Evolutionary conservation across 2,329 filamentous ascomycete genomes (phyloP).

Genomic region (Nothophaeocryptopus gaeumannii): DNA sequence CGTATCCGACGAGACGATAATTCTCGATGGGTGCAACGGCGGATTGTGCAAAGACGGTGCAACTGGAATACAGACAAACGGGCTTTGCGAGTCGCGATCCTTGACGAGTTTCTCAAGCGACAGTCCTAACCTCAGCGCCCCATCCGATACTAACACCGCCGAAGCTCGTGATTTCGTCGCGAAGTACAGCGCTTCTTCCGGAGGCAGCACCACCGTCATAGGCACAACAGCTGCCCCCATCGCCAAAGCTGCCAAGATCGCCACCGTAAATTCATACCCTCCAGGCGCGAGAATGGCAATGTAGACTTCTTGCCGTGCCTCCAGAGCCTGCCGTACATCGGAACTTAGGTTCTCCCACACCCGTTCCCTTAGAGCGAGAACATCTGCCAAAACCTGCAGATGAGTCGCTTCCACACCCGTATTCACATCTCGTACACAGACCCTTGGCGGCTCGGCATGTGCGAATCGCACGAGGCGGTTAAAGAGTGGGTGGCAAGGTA

Average conservation of each 20-base stretch:
- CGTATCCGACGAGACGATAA: constrained; percentile 43
- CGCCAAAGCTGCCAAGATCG: constrained; percentile 47
- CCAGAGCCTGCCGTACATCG: constrained; percentile 30
- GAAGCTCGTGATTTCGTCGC: constrained; percentile 40
- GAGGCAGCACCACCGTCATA: constrained; percentile 41
- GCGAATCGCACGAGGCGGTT: constrained; percentile 42
- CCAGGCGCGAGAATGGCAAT: constrained; percentile 47
- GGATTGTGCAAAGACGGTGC: constrained; percentile 35
- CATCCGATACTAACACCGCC: constrained; percentile 40
- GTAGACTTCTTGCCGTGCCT: constrained; percentile 41
- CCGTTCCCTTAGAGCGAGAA: constrained; percentile 42
- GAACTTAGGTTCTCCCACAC: constrained; percentile 34
- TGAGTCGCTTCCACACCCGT: constrained; percentile 40
- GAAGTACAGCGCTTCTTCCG: constrained; percentile 48
- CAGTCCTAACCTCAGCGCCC: constrained; percentile 32
- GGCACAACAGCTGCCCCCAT: constrained; percentile 49
- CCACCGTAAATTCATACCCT: constrained; percentile 50
- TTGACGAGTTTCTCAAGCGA: constrained; percentile 32
- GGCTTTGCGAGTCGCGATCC: constrained; percentile 22
- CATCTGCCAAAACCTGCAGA: constrained; percentile 45
- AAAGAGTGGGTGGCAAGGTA: constrained; percentile 39
- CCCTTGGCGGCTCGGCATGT: constrained; percentile 32
- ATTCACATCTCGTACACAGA: constrained; percentile 42
- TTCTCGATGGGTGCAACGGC: constrained; percentile 32
- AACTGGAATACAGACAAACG: constrained; percentile 40